Evolutionary conservation across 2,329 filamentous ascomycete species (phyloP).

Genomic region (Verticillium tricorpus): DNA sequence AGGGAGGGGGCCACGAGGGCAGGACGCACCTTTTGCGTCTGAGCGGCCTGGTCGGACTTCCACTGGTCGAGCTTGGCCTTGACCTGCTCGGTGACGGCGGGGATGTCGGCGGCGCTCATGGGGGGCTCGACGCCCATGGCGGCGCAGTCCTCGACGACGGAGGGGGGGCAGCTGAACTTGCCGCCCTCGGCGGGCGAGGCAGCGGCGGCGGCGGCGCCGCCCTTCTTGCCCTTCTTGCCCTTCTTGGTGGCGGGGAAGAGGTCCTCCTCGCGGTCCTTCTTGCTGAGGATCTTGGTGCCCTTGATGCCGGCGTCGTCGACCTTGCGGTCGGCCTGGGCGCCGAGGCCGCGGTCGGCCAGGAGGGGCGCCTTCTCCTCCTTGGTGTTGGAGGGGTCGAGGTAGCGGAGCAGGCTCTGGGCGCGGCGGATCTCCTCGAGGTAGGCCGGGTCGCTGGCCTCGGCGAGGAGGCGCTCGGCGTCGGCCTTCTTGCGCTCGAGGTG

Average conservation of each 20-base stretch:
- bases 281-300: conserved; percentile 77
- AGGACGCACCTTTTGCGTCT: conserved; percentile 79
- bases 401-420: conserved; percentile 80
- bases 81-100: conserved; percentile 77
- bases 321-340: conserved; percentile 74
- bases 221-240: conserved; percentile 84
- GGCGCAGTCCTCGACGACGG: conserved; percentile 85
- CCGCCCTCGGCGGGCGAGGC: conserved; percentile 25
- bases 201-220: conserved; percentile 44
- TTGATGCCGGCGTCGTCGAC: conserved; percentile 82
- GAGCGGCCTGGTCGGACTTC: conserved; percentile 83
- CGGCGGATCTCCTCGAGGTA: conserved; percentile 91
- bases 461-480: conserved; percentile 69
- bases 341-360: conserved; percentile 66
- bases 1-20: neutral
- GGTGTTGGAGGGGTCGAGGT: conserved; percentile 73
- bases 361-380: conserved; percentile 62
- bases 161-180: conserved; percentile 77
- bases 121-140: conserved; percentile 84
- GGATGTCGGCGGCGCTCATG: conserved; percentile 78
- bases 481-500: conserved; percentile 71
- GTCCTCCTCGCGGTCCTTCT: conserved; percentile 83
- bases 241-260: conserved; percentile 80
- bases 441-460: conserved; percentile 78
- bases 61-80: conserved; percentile 87